These are phyloP conservation scores for Arthrobotrys pseudoclavata DNA, from an alignment of 2,329 filamentous ascomycete genomes.

Conservation along the genomic window DNA sequence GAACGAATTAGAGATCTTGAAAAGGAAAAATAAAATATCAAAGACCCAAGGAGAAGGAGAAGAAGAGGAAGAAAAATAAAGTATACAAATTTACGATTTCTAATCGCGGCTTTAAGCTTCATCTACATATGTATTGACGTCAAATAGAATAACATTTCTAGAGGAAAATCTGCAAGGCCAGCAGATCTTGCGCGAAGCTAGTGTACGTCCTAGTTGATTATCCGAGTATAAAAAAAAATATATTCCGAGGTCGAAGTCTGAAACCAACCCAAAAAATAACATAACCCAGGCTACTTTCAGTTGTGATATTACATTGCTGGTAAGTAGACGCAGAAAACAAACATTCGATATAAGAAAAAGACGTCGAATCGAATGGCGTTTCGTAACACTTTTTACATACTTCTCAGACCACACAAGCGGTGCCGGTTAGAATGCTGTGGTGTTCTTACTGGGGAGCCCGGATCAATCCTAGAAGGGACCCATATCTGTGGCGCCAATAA, in stretches of 20 bases:
- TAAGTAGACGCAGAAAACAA: constrained; percentile 22
- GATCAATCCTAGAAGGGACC: constrained; percentile 23
- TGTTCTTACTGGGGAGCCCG: constrained; percentile 23
- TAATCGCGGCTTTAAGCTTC: constrained; percentile 27
- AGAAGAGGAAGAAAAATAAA: not conserved
- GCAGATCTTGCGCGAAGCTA: constrained; percentile 32
- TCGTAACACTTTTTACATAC: constrained; percentile 32
- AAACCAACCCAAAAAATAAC: constrained; percentile 6
- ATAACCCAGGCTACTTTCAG: not conserved
- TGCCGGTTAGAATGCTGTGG: constrained; percentile 15
- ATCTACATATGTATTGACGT: constrained; percentile 17
- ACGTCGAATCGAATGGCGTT: constrained; percentile 15
- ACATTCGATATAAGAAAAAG: not conserved
- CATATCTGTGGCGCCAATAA: constrained; percentile 32
- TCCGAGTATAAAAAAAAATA: constrained; percentile 20
- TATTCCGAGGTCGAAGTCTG: constrained; percentile 9
- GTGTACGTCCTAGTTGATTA: constrained; percentile 26
- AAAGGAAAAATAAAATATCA: not conserved
- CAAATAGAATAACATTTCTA: constrained; percentile 4
- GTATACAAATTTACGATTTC: constrained; percentile 14
- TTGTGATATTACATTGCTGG: constrained; percentile 28
- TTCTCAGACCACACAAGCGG: constrained; percentile 21
- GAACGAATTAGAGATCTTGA: constrained; percentile 13
- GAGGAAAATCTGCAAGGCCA: constrained; percentile 22
- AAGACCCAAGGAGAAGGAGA: not conserved